Conservation (phyloP, 768 basidiomycete genomes). For the Amylocystis lapponica region DNA sequence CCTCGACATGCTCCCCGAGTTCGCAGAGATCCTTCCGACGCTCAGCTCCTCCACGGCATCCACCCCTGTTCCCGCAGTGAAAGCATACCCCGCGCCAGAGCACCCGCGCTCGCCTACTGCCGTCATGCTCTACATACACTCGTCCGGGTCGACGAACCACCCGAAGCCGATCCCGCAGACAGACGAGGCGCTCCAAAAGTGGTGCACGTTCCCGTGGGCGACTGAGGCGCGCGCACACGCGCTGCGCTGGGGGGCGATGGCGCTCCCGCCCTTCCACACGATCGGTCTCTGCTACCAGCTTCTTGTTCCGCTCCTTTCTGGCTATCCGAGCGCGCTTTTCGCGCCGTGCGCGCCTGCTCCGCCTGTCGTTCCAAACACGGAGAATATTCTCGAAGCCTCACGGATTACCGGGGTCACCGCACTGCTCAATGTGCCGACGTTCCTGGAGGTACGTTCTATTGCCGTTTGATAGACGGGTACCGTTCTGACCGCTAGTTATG, state of each 20-base stretch:
- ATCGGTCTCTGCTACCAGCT: slow-evolving; percentile 10
- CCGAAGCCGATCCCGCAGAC: slow-evolving; percentile 21
- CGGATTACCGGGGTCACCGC: slow-evolving; percentile 6
- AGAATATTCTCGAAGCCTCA: slow-evolving; percentile 9
- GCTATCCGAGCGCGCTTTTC: slow-evolving; percentile 6
- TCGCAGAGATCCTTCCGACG: slow-evolving; percentile 10
- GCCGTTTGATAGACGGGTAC: no score
- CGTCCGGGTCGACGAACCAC: slow-evolving; percentile 19
- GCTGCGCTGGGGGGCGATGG: slow-evolving; percentile 6
- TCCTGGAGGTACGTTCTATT: slow-evolving; percentile 10
- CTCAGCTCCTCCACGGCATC: background rate
- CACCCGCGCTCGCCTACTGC: background rate
- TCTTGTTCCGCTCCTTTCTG: slow-evolving; percentile 3
- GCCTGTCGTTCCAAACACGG: slow-evolving; percentile 11
- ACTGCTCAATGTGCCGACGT: slow-evolving; percentile 9
- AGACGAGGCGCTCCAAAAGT: slow-evolving; percentile 7
- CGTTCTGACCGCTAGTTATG: no score
- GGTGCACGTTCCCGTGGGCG: slow-evolving; percentile 1
- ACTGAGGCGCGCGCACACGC: slow-evolving; percentile 1
- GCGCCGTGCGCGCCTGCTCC: slow-evolving; percentile 4
- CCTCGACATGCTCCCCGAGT: slow-evolving; percentile 4
- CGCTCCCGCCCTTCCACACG: slow-evolving; percentile 15
- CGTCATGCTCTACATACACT: slow-evolving; percentile 12
- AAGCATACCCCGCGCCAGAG: background rate
- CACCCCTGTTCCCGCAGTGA: background rate